Percentiles rank a stretch among this genome's conserved stretches.
phyloP scores from a whole-genome alignment of 2,329 filamentous ascomycete genomes.

The Zasmidium cellare region DNA sequence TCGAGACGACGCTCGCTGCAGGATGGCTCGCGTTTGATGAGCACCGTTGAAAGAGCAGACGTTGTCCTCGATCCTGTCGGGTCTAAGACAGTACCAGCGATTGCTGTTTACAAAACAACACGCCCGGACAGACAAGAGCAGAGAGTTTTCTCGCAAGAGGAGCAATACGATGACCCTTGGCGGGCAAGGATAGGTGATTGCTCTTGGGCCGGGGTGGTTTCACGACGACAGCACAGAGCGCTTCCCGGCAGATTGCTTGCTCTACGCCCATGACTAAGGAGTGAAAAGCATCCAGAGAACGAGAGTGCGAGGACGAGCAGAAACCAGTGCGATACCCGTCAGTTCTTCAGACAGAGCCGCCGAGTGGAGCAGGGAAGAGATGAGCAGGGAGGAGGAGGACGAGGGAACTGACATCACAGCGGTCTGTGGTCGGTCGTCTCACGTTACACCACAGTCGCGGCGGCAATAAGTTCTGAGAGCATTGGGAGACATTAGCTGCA shows the following conservation, averaged over 20 bases:
- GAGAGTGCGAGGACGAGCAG: background rate
- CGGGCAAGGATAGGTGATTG: background rate
- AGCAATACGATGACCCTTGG: background rate
- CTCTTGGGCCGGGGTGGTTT: background rate
- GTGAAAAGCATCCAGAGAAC: background rate
- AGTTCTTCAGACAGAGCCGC: too few relatives aligned
- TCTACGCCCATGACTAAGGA: background rate
- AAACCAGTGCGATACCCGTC: too few relatives aligned
- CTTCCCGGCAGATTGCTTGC: background rate
- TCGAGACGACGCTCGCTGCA: too few relatives aligned
- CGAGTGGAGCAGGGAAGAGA: background rate
- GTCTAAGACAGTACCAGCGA: too few relatives aligned
- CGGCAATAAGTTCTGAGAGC: background rate
- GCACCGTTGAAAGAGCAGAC: too few relatives aligned
- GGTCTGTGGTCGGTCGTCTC: background rate
- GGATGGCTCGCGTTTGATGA: too few relatives aligned
- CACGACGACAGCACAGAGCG: background rate
- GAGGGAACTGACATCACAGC: constrained; percentile 1
- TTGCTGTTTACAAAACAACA: background rate
- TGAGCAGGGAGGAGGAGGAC: background rate
- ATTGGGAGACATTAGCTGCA: background rate
- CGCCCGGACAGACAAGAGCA: too few relatives aligned
- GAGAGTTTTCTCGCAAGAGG: too few relatives aligned
- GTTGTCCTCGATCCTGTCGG: too few relatives aligned
- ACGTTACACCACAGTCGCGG: constrained; percentile 2